Evolutionary conservation across 139 green algal species (phyloP), one percentile per base, ranked within the genome.

Genomic region (Yamagishiella unicocca): DNA sequence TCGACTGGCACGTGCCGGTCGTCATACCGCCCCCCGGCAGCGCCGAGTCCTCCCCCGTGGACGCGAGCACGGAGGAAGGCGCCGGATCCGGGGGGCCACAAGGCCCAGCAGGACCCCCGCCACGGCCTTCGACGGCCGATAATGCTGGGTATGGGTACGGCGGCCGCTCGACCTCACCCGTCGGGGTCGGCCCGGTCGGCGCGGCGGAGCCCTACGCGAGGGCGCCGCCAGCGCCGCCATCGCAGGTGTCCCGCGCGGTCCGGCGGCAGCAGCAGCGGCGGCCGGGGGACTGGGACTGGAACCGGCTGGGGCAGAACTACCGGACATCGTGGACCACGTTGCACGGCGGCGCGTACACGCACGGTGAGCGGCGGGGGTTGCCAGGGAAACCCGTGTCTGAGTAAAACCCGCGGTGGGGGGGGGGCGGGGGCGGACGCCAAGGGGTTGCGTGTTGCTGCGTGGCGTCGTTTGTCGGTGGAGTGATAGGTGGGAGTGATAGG

Each of bases 271-370:
- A 88, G 67, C 25, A 78, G 38, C 66, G 79, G n/a, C 45, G 61
- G 35, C 89, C 89, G 0, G 81, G 85, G 35, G 82, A 89, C 68
- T 92, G 89, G 89, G 85, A 92, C 75, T 92, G 89, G 89, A 55
- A 76, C 72, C 80, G 61, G 9, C 86, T 92, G 29, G 67, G 42
- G n/a, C n/a, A 72, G 40, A 92, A 92, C 76, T 89, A 88, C 86
- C 74, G 89, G 17, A 89, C 40, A 43, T 87, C 54, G 55, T 92
- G 85, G 85, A 92, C 86, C 37, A 90, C 74, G 25, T 38, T 88
- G 82, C 89, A 92, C 53, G 89, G 89, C 5, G 89, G 89, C 5
- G 85, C 89, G 0, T 92, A 90, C 89, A 72, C 74, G 19, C 46
- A 82, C 22, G 74, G 74, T 82, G 31, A 33, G 73, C 50, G 35